Evolutionary conservation across 1,284 basidiomycete species (phyloP), one percentile per base, ranked within the genome.

Genomic region (Meripilus lineatus): DNA sequence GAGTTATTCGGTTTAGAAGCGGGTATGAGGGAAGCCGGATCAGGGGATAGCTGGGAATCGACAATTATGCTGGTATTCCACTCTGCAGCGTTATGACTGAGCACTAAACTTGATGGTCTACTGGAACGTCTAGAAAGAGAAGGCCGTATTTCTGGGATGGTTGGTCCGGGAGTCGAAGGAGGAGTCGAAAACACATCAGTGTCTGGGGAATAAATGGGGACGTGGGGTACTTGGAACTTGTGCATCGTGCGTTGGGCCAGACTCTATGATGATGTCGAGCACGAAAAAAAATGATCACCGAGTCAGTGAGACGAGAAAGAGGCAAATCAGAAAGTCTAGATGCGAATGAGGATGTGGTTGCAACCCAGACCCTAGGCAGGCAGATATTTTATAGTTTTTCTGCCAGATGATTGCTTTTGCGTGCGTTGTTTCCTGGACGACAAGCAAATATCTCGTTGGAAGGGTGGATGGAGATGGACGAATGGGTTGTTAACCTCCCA

Each of bases 121-220:
- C 50, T 56, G 46, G 46, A 44, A 35, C 58, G 59, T 45, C 63
- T 56, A 11, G 62, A 63, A 14, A 64, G 49, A 11, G 62, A 65
- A 8, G 63, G 62, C 13, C 55, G 54, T 38, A 70, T 62, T 39
- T 61, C 55, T 40, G 50, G 34, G 52, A 63, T 58, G 44, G 55
- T 47, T 51, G 50, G 47, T 51, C 59, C 55, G 50, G 81, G 68
- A 3, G 79, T 78, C 7, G 75, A 72, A 11, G 81, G 80, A 32
- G 81, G 82, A 11, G 82, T 84, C 34, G 74, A 74, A 60, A 79
- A 83, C 33, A 69, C 67, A 49, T 85, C 79, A 40, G 58, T 57
- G 48, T 76, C 70, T 32, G 75, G 72, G 25, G 72, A 71, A 37
- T 62, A 50, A 28, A 56, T 37, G 23, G 38, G n/a, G 8, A 10